Evolutionary conservation across 169 alveolate genomes (phyloP).

Genomic region (Cryptosporidium bovis): DNA sequence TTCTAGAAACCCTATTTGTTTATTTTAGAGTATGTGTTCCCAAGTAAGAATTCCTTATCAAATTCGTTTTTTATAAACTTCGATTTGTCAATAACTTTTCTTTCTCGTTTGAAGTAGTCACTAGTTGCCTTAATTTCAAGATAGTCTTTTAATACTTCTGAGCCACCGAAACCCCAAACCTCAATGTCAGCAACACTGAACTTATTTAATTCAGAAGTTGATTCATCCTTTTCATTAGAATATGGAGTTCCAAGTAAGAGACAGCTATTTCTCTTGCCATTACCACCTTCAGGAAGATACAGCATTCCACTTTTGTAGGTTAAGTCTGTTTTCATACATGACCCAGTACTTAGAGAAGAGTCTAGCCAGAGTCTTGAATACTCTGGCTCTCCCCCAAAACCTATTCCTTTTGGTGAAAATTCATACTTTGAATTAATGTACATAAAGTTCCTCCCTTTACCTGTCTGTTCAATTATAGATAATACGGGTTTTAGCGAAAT

Average conservation of each 20-base stretch:
- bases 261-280: conserved; percentile 54
- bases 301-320: conserved; percentile 62
- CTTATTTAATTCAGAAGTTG: conserved; percentile 40
- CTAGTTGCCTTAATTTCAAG: conserved; percentile 53
- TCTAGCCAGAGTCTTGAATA: conserved; percentile 70
- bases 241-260: conserved; percentile 60
- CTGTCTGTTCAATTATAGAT: conserved; percentile 48
- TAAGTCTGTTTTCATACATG: conserved; percentile 62
- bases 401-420: conserved; percentile 72
- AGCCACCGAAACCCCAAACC: conserved; percentile 74
- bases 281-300: conserved; percentile 9
- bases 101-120: conserved; percentile 51
- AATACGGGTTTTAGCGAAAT: conserved; percentile 34
- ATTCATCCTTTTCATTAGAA: conserved; percentile 38
- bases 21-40: conserved; percentile 38
- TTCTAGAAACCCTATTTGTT: not conserved
- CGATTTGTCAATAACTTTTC: conserved; percentile 68
- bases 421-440: conserved; percentile 54
- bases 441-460: conserved; percentile 65
- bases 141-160: conserved; percentile 17
- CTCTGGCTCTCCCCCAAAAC: conserved; percentile 72
- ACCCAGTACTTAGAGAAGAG: conserved; percentile 29
- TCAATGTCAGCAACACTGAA: conserved; percentile 64
- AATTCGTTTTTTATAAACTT: conserved; percentile 61
- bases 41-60: conserved; percentile 54